Evolutionary conservation across 805 yeast genomes (phyloP), one percentile per base, ranked within the genome.

Genomic region (Nakazawaea peltata): DNA sequence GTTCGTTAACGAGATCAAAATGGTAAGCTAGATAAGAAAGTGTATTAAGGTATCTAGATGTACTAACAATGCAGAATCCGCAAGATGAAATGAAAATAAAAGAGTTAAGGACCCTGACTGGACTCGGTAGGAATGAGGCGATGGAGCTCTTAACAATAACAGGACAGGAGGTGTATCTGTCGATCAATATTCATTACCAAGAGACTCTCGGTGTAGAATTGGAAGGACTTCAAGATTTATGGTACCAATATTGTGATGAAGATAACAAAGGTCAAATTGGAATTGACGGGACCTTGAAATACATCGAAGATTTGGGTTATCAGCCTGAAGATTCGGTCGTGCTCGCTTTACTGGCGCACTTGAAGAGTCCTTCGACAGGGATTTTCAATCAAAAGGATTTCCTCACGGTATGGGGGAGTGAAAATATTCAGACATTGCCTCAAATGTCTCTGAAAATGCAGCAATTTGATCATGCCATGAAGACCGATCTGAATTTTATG

Each of bases 311-410:
- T 46, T 57, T 90, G 31, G 77, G 71, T 0, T 64, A 80, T 26
- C 74, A 74, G 11, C 80, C 87, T 1, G 97, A 90, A 45, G 87
- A 88, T 49, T 64, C 74, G 7, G 69, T 64, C 5, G 79, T 85
- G 3, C 61, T 90, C 29, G 75, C 82, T 1, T 53, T 90, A 9
- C 85, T 92, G 0, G 77, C 74, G 47, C 67, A 80, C 33, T 59
- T 90, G 32, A 70, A 74, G 26, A 70, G 85, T 1, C 82, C 86
- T 1, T 59, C 69, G 3, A 71, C 75, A 44, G 95, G 94, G 2
- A 64, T 65, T 2, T 81, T 85, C 49, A 46, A 57, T 3, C 58
- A 54, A 41, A 60, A 57, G 6, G 55, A 53, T 5, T 86, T 83
- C 51, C 44, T 81, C 3, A 48, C 48, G 2, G 73, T 74, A 17